These are phyloP conservation scores for Ceriops tagal DNA, from an alignment of 345 rosid genomes.

Conservation along the genomic window DNA sequence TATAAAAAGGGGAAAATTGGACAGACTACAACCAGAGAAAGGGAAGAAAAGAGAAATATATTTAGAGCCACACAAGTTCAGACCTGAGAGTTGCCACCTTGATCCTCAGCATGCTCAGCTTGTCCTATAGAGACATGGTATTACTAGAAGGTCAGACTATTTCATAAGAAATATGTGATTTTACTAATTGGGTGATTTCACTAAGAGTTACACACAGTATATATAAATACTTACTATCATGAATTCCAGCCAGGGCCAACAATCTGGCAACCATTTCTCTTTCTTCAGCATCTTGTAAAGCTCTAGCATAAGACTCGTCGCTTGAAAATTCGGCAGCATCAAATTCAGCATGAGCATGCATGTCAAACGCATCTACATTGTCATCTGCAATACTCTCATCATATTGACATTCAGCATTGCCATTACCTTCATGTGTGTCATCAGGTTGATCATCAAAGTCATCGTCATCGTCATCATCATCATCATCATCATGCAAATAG, in stretches of 20 bases:
- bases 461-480: background rate
- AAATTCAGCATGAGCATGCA: conserved; percentile 47
- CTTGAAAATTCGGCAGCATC: conserved; percentile 56
- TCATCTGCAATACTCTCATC: conserved; percentile 35
- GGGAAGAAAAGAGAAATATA: background rate
- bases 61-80: background rate
- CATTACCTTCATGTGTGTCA: conserved; percentile 45
- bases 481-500: conserved; percentile 24
- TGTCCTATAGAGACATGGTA: conserved; percentile 46
- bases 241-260: conserved; percentile 67
- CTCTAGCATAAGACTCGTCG: conserved; percentile 92
- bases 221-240: conserved; percentile 41
- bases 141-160: conserved; percentile 1
- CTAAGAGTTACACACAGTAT: background rate
- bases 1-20: too few species aligned
- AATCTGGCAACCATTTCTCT: conserved; percentile 77
- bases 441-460: conserved; percentile 30
- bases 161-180: background rate
- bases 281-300: conserved; percentile 90
- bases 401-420: background rate
- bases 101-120: conserved; percentile 51
- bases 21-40: background rate
- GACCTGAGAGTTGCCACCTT: conserved; percentile 63
- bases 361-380: conserved; percentile 58
- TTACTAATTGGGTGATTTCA: background rate